These are phyloP conservation scores for Cryphonectria radicalis DNA, from an alignment of 2,329 filamentous ascomycete genomes.

Conservation along the genomic window DNA sequence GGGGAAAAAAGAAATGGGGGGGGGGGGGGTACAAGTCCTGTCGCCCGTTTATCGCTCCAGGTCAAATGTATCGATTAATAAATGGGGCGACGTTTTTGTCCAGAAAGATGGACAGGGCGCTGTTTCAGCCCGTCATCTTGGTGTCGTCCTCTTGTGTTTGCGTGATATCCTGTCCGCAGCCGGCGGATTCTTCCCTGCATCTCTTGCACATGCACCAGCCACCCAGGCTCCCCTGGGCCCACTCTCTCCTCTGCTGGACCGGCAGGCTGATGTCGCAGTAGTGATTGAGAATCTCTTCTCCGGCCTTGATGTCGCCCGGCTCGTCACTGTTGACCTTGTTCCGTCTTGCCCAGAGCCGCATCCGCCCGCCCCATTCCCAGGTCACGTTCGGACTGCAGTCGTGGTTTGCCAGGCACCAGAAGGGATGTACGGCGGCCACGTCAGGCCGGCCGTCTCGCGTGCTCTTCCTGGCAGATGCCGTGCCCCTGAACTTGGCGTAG, in stretches of 20 bases:
- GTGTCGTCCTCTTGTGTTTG: constrained; percentile 3
- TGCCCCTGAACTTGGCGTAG: constrained; percentile 91
- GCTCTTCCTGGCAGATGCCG: constrained; percentile 83
- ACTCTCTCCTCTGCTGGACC: constrained; percentile 82
- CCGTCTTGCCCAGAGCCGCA: constrained; percentile 69
- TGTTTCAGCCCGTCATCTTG: constrained; percentile 5
- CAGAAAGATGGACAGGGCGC: neutral
- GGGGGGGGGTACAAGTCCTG: constrained; percentile 1
- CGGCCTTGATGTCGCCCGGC: constrained; percentile 69
- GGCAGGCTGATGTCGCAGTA: constrained; percentile 86
- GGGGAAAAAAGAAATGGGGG: neutral
- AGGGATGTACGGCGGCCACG: constrained; percentile 88
- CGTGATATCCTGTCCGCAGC: neutral
- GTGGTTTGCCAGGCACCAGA: constrained; percentile 97
- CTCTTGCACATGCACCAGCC: constrained; percentile 86
- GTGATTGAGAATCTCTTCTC: constrained; percentile 84
- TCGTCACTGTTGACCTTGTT: constrained; percentile 56
- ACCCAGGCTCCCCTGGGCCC: constrained; percentile 85
- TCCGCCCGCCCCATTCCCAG: constrained; percentile 89
- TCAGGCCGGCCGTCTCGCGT: constrained; percentile 81
- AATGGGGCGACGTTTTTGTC: neutral
- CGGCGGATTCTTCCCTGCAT: constrained; percentile 72
- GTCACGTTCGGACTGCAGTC: constrained; percentile 93
- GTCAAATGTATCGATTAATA: neutral
- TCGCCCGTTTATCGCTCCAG: constrained; percentile 19